Base-by-base conservation (phyloP, 768 basidiomycete species). In the Tricholoma terreum region DNA sequence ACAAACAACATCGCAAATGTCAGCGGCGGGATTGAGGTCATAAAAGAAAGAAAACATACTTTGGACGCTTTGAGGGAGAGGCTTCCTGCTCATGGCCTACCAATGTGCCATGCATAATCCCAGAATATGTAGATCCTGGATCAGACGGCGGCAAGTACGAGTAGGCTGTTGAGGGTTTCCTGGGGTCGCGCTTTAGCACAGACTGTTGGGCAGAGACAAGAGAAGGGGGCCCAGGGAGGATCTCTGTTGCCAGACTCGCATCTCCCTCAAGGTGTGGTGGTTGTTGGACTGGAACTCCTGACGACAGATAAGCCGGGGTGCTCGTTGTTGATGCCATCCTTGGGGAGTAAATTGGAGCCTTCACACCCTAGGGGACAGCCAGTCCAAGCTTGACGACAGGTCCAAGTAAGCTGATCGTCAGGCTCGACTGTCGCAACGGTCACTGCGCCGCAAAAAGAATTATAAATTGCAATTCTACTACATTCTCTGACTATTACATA, bases 101-200 rank as follows among this genome's bases (percentile, higher is more conserved):
- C 61, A 85, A 78, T 67, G 86, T 81, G 59, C 83, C 82, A 62
- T 84, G 80, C 77, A 85, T 80, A 69, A 87, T 81, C 58, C 86
- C 89, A 69, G 87, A 84, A 77, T 91, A 94, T 22, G 91, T 94
- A 65, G 92, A 87, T 68, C 92, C 91, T 60, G 92, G 92, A 79
- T 94, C 92, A 67, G 85, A 84, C 60, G 84, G 74, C 48, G 91
- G 90, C 69, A 94, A 79, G 79, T 92, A 94, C 60, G 92, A 92
- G 73, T 84, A 78, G 58, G 80, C 73, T 62, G 80, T 75, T 61
- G 80, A 72, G 52, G 87, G 83, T 75, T 92, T 91, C 78, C 82
- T 90, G 67, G 85, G 85, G 77, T 93, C 90, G 69, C 88, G 85
- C 76, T 87, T 89, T 68, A 84, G 79, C 54, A 82, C 77, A 65